Percentiles rank a stretch among this genome's conserved stretches.
phyloP scores from a whole-genome alignment of 345 rosid genomes.

The Ceriops zippeliana region DNA sequence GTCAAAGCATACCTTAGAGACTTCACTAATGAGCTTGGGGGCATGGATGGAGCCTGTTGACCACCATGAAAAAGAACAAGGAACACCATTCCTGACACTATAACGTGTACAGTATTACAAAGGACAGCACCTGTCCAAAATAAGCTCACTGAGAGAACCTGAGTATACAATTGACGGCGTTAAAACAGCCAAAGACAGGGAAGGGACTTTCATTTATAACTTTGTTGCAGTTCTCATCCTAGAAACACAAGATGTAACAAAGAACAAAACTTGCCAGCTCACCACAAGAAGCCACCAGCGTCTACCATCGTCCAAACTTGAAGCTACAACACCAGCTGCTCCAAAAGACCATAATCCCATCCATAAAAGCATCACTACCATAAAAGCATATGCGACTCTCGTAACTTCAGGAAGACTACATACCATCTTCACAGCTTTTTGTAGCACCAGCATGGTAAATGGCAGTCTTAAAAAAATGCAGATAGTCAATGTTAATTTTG shows the following conservation, averaged over 20 bases:
- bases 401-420: conserved; percentile 89
- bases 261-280: conserved; percentile 96
- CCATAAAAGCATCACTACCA: conserved; percentile 76
- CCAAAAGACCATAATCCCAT: conserved; percentile 91
- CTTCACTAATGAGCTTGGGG: conserved; percentile 65
- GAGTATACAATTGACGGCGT: conserved; percentile 30
- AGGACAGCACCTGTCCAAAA: conserved; percentile 98
- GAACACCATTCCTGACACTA: conserved; percentile 93
- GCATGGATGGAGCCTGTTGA: conserved; percentile 65
- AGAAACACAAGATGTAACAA: conserved; percentile 22
- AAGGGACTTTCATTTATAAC: conserved; percentile 13
- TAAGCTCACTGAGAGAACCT: conserved; percentile 89
- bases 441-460: conserved; percentile 72
- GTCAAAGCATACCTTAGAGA: conserved; percentile 76
- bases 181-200: conserved; percentile 8
- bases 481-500: conserved; percentile 5
- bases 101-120: conserved; percentile 90
- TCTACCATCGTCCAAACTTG: conserved; percentile 55
- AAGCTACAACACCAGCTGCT: conserved; percentile 89
- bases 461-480: conserved; percentile 59
- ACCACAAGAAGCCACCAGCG: conserved; percentile 99
- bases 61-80: conserved; percentile 85
- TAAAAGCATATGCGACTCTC: conserved; percentile 74
- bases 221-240: conserved; percentile 26
- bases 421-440: conserved; percentile 78